Base-by-base conservation (phyloP, 2,329 filamentous ascomycete genomes). In the Mariannaea sp. region DNA sequence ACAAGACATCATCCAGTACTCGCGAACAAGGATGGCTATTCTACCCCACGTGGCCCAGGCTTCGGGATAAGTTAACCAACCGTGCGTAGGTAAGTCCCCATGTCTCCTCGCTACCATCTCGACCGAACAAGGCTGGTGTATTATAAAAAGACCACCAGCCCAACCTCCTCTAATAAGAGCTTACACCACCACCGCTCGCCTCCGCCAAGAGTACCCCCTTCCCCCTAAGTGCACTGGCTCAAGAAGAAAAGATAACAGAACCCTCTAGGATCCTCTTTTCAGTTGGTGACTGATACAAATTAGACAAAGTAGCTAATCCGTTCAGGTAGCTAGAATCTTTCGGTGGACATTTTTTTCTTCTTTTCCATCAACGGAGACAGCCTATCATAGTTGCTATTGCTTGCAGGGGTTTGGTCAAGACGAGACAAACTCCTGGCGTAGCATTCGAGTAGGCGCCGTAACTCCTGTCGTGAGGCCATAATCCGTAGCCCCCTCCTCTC, bases 361-460 rank as follows among this genome's bases (percentile, higher is more conserved):
- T 48, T 29, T 41, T 46, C 40, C 14, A 53, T 53, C 36, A 49
- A 51, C 48, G 44, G n/a, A 56, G 42, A 27, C 50, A 55, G 49
- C 55, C 53, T 58, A 59, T 62, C 52, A 60, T 56, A 50, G 46
- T 57, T 44, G 48, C 57, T 42, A 33, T 59, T 35, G 44, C 51
- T 42, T 59, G 55, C 60, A 60, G 59, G 60, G 60, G 53, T 57
- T 44, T 46, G 32, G 57, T 60, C 59, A 53, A 49, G 49, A 60
- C 49, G 43, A 41, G 47, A 50, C 39, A 48, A 35, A 5, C 4
- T 9, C 53, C 36, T 47, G 33, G 50, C 44, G 53, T 44, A 42
- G 53, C 52, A 43, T 35, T 30, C 29, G 26, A 40, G 33, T 30
- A 49, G 45, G 40, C 13, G 9, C 12, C 26, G 12, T 12, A 12